A percentile compares a stretch with the other conserved stretches of the same genome.
Evolutionary conservation across 2,329 filamentous ascomycete genomes (phyloP).

Genomic region (Arthrinium phaeospermum): DNA sequence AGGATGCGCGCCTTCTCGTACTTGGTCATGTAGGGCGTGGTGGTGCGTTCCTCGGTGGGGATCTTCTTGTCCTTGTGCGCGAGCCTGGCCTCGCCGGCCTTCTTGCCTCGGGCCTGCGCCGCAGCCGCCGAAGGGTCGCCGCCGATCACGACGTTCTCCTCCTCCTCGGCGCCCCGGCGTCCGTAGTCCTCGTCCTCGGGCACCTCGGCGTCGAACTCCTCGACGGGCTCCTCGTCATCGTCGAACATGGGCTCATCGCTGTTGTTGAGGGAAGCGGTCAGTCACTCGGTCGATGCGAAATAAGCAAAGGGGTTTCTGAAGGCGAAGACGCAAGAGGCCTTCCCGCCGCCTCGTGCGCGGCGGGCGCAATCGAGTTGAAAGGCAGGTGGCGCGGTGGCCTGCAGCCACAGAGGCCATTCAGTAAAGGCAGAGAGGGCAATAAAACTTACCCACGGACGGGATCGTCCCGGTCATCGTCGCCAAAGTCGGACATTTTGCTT

Average conservation of each 20-base stretch:
- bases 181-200: constrained; percentile 57
- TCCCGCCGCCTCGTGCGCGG: too few relatives aligned
- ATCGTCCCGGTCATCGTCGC: constrained; percentile 61
- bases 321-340: not conserved
- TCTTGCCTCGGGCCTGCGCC: constrained; percentile 50
- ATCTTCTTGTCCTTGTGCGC: constrained; percentile 84
- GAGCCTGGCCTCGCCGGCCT: not conserved
- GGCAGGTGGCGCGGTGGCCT: not conserved
- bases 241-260: constrained; percentile 76
- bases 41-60: constrained; percentile 83
- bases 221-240: constrained; percentile 67
- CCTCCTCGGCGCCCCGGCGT: constrained; percentile 60
- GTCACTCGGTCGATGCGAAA: constrained; percentile 41
- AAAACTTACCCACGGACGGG: constrained; percentile 57
- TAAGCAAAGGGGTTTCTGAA: constrained; percentile 26
- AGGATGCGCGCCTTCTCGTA: constrained; percentile 95
- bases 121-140: constrained; percentile 67
- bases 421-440: not conserved
- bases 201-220: constrained; percentile 62
- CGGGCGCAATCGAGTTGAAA: not conserved
- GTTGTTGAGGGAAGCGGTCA: constrained; percentile 42
- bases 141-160: constrained; percentile 64
- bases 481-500: constrained; percentile 72
- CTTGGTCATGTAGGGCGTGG: constrained; percentile 99
- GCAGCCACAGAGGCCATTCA: not conserved